phyloP scores from a whole-genome alignment of 768 basidiomycete species.

The Serpula lacrymans region DNA sequence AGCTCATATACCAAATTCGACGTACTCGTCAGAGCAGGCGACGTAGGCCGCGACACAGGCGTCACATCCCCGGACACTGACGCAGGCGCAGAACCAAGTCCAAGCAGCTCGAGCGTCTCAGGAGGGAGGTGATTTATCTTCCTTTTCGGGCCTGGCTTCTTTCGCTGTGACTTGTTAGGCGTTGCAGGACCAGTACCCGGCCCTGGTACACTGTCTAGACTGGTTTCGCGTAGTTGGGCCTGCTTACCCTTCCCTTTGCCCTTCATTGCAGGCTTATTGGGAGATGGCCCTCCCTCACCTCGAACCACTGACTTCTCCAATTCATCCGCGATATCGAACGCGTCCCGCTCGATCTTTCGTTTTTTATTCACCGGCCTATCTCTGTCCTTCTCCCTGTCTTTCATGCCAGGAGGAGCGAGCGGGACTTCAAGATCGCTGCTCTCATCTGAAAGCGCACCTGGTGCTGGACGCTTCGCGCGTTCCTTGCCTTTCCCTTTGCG shows the following conservation, averaged over 20 bases:
- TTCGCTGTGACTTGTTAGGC: slow-evolving; percentile 51
- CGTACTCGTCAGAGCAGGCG: slow-evolving; percentile 52
- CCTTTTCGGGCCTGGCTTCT: slow-evolving; percentile 54
- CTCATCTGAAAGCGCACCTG: slow-evolving; percentile 49
- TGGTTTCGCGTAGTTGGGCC: slow-evolving; percentile 46
- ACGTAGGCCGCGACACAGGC: slow-evolving; percentile 69
- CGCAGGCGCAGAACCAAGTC: slow-evolving; percentile 45
- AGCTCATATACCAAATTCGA: slow-evolving; percentile 69
- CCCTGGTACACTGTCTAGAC: slow-evolving; percentile 55
- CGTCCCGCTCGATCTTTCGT: slow-evolving; percentile 53
- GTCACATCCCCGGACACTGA: slow-evolving; percentile 68
- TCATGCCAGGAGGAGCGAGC: slow-evolving; percentile 26
- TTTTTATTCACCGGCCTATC: slow-evolving; percentile 54
- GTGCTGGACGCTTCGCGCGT: slow-evolving; percentile 46
- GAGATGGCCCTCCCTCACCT: slow-evolving; percentile 36
- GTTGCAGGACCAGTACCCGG: slow-evolving; percentile 32
- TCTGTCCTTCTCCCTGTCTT: too few relatives aligned
- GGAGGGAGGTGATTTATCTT: slow-evolving; percentile 49
- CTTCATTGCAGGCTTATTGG: slow-evolving; percentile 37
- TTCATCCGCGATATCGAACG: slow-evolving; percentile 41
- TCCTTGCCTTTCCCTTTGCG: slow-evolving; percentile 46
- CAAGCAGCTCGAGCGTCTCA: slow-evolving; percentile 48
- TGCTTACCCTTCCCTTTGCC: slow-evolving; percentile 53
- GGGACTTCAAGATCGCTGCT: slow-evolving; percentile 56
- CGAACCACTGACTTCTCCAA: slow-evolving; percentile 43